phyloP scores from a whole-genome alignment of 495 filamentous ascomycete genomes.

The Penicillium paxilli region DNA sequence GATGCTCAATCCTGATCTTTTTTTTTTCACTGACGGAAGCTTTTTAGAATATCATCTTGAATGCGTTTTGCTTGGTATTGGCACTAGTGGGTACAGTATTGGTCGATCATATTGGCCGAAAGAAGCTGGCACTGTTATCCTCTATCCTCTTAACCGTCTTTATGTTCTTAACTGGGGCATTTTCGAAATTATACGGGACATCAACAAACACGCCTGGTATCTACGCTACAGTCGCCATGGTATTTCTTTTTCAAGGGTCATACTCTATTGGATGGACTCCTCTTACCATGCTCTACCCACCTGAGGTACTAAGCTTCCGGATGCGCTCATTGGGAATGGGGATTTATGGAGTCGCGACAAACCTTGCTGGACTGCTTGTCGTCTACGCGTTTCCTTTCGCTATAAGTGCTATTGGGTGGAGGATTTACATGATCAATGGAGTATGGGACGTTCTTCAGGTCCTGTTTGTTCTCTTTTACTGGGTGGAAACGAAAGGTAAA shows the following conservation, averaged over 20 bases:
- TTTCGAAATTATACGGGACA: neutral
- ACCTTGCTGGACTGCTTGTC: neutral
- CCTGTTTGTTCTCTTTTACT: neutral
- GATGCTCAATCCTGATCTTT: too few relatives aligned
- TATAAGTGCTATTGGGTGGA: conserved; percentile 2
- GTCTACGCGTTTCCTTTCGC: neutral
- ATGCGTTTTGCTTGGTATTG: neutral
- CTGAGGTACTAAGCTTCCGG: neutral
- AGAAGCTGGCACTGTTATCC: neutral
- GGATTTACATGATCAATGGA: conserved; percentile 6
- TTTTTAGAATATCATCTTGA: conserved; percentile 2
- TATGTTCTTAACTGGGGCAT: conserved; percentile 3
- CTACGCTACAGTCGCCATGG: conserved; percentile 2
- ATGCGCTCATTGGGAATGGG: conserved; percentile 4
- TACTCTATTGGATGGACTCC: conserved; percentile 3
- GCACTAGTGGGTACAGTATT: neutral
- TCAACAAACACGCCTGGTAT: neutral
- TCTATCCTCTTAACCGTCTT: neutral
- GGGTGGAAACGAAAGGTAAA: conserved; percentile 3
- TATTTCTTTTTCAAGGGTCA: conserved; percentile 9
- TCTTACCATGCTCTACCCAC: conserved; percentile 1
- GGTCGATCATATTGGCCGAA: neutral
- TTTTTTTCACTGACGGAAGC: too few relatives aligned
- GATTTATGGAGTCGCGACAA: neutral
- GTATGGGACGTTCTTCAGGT: conserved; percentile 1